These are phyloP conservation scores for Trichoderma sp. DNA, from an alignment of 2,329 filamentous ascomycete genomes.

Conservation along the genomic window DNA sequence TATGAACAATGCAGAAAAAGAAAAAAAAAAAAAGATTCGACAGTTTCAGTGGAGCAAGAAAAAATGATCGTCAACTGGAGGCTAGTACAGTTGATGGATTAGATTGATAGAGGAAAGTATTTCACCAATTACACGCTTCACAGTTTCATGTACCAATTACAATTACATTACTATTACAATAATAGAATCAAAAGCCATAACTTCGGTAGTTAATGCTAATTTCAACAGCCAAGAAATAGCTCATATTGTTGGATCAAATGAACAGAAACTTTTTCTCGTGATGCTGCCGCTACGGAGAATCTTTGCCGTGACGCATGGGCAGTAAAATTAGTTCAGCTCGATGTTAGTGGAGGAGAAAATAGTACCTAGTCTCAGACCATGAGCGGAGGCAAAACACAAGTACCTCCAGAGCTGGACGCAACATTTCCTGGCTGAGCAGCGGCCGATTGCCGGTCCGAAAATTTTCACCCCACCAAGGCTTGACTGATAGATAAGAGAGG, in stretches of 20 bases:
- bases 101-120: background rate
- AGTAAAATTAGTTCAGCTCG: background rate
- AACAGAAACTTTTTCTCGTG: background rate
- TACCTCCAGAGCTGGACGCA: background rate
- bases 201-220: background rate
- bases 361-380: background rate
- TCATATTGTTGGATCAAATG: background rate
- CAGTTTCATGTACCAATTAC: background rate
- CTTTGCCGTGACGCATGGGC: background rate
- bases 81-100: background rate
- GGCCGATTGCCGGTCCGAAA: conserved; percentile 27
- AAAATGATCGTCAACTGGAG: background rate
- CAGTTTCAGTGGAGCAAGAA: background rate
- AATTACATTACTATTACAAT: background rate
- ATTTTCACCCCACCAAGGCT: conserved; percentile 25
- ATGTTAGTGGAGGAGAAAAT: conserved; percentile 1
- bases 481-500: conserved; percentile 25
- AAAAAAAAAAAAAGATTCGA: background rate
- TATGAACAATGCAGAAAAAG: background rate
- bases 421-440: background rate
- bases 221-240: background rate
- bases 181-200: background rate
- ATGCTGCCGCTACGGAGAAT: background rate
- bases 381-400: background rate
- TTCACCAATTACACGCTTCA: background rate